Base-by-base conservation (phyloP, 2,329 filamentous ascomycete genomes). In the Madurella mycetomatis region DNA sequence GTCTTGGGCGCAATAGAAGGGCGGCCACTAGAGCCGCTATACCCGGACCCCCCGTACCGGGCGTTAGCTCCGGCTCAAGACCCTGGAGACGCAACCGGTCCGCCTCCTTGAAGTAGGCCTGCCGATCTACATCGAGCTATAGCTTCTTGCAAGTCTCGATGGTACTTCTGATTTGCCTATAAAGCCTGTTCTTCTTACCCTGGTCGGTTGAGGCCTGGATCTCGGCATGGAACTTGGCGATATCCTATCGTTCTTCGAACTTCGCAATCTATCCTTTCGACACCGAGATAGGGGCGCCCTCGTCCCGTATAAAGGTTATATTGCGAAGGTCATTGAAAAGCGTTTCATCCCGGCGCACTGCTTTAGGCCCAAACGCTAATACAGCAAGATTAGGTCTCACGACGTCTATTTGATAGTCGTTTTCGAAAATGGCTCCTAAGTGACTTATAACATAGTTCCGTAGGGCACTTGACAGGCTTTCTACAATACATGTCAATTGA, bases 371-470 rank as follows among this genome's bases (percentile, higher is more conserved):
- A 47, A 54, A 54, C 42, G 41, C 52, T 41, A 54, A 25, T 42
- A 7, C 15, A 13, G 54, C 34, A 19, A 56, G 54, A 56, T 56
- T 56, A 5, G 54, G 4, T 56, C 49, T 32, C 3, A 56, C 45
- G 17, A 52, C 19, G 19, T 15, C 45, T 46, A 31, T 56, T 17
- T 52, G 18, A 45, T 56, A 56, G 37, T 49, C 30, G 25, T 41
- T 51, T 56, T 52, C 46, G 30, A 56, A 56, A 41, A 56, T 18
- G 13, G 19, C 9, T 56, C 45, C 49, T 52, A 15, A 46, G 19
- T 56, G n/a, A 19, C 54, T 16, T 13, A 56, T 56, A 12, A 56
- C n/a, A 15, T 56, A 56, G 54, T 56, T 52, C 54, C 34, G 44
- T 46, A 56, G 49, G 45, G 54, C 49, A 48, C 49, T 46, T 46